These are phyloP conservation scores for Mayamaea pseudoterrestris DNA, from an alignment of 108 stramenopile genomes.

Conservation along the genomic window DNA sequence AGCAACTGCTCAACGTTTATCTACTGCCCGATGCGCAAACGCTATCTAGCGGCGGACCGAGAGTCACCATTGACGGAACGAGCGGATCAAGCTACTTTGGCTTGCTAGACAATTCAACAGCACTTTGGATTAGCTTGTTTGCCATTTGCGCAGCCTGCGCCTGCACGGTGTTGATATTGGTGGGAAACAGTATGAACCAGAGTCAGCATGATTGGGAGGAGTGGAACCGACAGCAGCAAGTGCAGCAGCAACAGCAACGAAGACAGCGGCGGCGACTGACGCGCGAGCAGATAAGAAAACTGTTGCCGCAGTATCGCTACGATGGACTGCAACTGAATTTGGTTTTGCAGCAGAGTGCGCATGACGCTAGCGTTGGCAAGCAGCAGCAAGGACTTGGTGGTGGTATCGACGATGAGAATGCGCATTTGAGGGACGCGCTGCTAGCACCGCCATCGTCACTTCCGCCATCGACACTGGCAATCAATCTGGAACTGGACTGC, in stretches of 20 bases:
- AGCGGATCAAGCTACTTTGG: background rate
- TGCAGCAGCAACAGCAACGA: background rate
- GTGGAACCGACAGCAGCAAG: background rate
- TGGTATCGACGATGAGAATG: background rate
- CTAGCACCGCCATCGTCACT: background rate
- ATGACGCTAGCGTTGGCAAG: background rate
- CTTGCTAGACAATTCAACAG: background rate
- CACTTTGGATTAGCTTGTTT: conserved; percentile 1
- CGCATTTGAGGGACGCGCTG: background rate
- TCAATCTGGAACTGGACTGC: conserved; percentile 1
- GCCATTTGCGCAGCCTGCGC: conserved; percentile 5
- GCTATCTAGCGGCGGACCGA: conserved; percentile 6
- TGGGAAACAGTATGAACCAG: background rate
- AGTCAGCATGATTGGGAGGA: too few relatives aligned
- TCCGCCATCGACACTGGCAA: too few relatives aligned
- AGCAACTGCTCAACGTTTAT: too few relatives aligned
- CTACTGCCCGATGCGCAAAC: too few relatives aligned
- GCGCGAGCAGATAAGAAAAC: conserved; percentile 2
- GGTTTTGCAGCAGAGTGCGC: background rate
- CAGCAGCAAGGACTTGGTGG: background rate
- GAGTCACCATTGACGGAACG: background rate
- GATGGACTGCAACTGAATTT: conserved; percentile 1
- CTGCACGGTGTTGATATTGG: conserved; percentile 6
- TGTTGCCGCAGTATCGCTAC: conserved; percentile 6
- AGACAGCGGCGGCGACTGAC: conserved; percentile 8